Evolutionary conservation across 768 basidiomycete species (phyloP), one percentile per base, ranked within the genome.

Genomic region (Suillus sp.): DNA sequence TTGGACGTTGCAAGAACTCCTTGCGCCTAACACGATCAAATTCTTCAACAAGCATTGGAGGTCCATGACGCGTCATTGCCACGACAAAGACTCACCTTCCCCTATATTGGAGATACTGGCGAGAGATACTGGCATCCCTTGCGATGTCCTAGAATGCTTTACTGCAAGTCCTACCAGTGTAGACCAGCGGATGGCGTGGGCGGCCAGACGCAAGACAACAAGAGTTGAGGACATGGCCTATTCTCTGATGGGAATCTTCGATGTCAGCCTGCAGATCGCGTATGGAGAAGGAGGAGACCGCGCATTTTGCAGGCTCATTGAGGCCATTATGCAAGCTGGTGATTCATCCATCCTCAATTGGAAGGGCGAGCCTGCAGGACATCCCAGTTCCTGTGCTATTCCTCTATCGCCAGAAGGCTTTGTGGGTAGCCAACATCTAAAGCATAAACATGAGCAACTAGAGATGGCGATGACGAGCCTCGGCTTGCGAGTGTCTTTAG

Each of bases 261-360:
- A 64, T n/a, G 65, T 66, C 32, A 59, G 59, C 42, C 34, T 69
- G 38, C 56, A 62, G 8, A 64, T 68, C 25, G 50, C 58, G 3
- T 69, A 69, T 30, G 68, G 68, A 30, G 67, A 66, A 57, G 68
- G 68, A n/a, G 48, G 34, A 50, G 60, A 64, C 14, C 61, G 50
- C 7, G 60, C 64, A 25, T 64, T 64, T 25, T 53, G 13, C 18
- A 62, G 64, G 10, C 64, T 64, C 27, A 51, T 62, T 4, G 22
- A 62, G 22, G 64, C 61, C 20, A 32, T 64, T 4, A 51, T 64
- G 25, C 64, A 55, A 7, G 30, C 51, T 32, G 25, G 38, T 8
- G 42, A 62, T 38, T 45, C 42, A 8, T 43, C 34, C 9, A 43
- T 64, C 20, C 60, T 64, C 16, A 61, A 62, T 32, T 64, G 64